These are phyloP conservation scores for Golubevia pallescens DNA, from an alignment of 1,284 basidiomycete species.

Conservation along the genomic window DNA sequence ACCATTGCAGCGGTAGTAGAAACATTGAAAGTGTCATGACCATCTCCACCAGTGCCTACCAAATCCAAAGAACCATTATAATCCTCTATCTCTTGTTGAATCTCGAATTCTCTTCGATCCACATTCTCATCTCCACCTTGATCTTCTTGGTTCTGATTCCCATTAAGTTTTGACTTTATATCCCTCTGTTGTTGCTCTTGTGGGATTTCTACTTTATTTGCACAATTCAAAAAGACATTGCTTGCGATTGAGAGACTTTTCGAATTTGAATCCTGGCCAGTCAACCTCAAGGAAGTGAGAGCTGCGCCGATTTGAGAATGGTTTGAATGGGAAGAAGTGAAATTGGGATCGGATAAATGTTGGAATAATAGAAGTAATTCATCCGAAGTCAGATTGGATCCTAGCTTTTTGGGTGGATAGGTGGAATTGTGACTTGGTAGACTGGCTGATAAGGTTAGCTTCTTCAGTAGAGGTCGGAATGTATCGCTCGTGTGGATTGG, in stretches of 20 bases:
- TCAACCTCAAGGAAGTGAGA: slow-evolving; percentile 50
- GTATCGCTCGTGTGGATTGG: slow-evolving; percentile 38
- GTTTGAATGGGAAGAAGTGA: slow-evolving; percentile 46
- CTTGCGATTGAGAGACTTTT: slow-evolving; percentile 43
- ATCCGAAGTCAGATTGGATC: slow-evolving; percentile 19
- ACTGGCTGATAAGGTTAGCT: slow-evolving; percentile 22
- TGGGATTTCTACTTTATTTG: slow-evolving; percentile 6
- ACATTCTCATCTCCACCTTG: background rate
- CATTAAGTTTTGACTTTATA: background rate
- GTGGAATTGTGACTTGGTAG: slow-evolving; percentile 18
- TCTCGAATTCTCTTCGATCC: too few species aligned
- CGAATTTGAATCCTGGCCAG: slow-evolving; percentile 39
- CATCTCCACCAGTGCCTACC: slow-evolving; percentile 89
- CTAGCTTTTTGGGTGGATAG: slow-evolving; percentile 17
- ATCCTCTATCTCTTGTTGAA: slow-evolving; percentile 1
- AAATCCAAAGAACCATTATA: slow-evolving; percentile 53
- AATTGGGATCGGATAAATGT: slow-evolving; percentile 54
- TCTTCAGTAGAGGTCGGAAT: slow-evolving; percentile 46
- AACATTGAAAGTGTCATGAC: slow-evolving; percentile 96
- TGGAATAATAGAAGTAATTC: slow-evolving; percentile 41
- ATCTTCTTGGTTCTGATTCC: slow-evolving; percentile 12
- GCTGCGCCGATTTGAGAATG: slow-evolving; percentile 54
- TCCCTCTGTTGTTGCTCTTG: background rate
- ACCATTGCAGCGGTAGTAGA: slow-evolving; percentile 94
- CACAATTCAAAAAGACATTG: slow-evolving; percentile 34